Evolutionary conservation across 306 rosid species (phyloP).

Genomic region (Morella rubra): DNA sequence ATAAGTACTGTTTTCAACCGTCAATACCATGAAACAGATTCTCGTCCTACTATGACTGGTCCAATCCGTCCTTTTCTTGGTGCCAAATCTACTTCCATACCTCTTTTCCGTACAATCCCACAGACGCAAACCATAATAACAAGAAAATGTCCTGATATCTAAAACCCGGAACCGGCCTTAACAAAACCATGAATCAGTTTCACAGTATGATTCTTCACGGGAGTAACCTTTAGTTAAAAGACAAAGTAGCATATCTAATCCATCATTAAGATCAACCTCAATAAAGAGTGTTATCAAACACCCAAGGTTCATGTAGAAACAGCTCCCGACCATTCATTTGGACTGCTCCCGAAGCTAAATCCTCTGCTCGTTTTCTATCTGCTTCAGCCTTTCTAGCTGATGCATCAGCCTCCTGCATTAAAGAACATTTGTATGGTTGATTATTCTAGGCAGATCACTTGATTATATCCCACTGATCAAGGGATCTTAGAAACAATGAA

Average conservation of each 20-base stretch:
- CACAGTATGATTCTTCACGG: background rate
- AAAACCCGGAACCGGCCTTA: too few relatives aligned
- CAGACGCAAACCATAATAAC: too few relatives aligned
- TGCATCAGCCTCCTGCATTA: conserved; percentile 66
- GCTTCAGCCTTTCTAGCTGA: conserved; percentile 71
- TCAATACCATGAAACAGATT: too few relatives aligned
- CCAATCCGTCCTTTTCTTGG: too few relatives aligned
- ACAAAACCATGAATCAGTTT: background rate
- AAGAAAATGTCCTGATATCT: too few relatives aligned
- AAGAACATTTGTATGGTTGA: background rate
- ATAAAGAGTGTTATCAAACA: conserved; percentile 66
- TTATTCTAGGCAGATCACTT: background rate
- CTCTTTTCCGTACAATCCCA: too few relatives aligned
- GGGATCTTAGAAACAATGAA: conserved; percentile 2
- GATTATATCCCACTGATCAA: background rate
- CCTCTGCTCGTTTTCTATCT: conserved; percentile 75
- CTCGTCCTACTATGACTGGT: too few relatives aligned
- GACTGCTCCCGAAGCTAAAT: conserved; percentile 68
- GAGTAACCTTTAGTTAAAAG: background rate
- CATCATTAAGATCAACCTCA: conserved; percentile 44
- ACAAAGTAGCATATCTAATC: conserved; percentile 7
- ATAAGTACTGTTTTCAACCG: too few relatives aligned
- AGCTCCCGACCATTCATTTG: conserved; percentile 92
- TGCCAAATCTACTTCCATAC: too few relatives aligned
- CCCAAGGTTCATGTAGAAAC: conserved; percentile 83